Evolutionary conservation across 2,329 filamentous ascomycete genomes (phyloP).

Genomic region (Paecilomyces sp.): DNA sequence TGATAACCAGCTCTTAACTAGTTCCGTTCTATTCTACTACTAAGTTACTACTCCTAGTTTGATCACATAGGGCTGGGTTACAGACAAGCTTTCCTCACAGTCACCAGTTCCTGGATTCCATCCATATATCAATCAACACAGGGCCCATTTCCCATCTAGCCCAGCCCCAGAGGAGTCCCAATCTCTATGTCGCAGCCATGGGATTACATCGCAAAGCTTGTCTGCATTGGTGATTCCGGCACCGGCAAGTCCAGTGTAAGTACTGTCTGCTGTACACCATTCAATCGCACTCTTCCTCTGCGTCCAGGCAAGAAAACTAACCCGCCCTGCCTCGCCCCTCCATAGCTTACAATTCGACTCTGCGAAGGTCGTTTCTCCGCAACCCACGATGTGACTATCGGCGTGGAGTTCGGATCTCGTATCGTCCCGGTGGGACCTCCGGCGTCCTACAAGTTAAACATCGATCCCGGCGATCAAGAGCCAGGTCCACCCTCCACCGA

Average conservation of each 20-base stretch:
- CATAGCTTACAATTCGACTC: slow-evolving; percentile 80
- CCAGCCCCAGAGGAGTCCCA: neutral
- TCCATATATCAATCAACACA: neutral
- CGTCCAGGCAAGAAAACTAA: neutral
- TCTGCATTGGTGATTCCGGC: slow-evolving; percentile 93
- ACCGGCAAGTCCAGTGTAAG: slow-evolving; percentile 79
- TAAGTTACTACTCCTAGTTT: too few species aligned
- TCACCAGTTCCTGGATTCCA: neutral
- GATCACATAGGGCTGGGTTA: neutral
- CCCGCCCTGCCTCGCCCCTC: neutral
- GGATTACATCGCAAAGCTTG: slow-evolving; percentile 99
- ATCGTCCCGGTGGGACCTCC: slow-evolving; percentile 87
- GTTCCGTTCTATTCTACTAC: too few species aligned
- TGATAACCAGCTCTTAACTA: neutral
- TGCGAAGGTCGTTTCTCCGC: slow-evolving; percentile 93
- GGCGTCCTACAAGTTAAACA: slow-evolving; percentile 53
- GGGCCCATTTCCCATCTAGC: neutral
- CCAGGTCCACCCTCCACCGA: slow-evolving; percentile 2
- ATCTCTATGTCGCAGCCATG: slow-evolving; percentile 56
- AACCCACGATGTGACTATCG: slow-evolving; percentile 95
- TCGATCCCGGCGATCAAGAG: slow-evolving; percentile 37
- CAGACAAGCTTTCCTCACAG: neutral
- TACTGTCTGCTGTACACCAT: slow-evolving; percentile 3
- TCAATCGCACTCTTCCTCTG: neutral
- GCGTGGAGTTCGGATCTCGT: slow-evolving; percentile 89